Evolutionary conservation across 2,329 filamentous ascomycete species (phyloP).

Genomic region (Fusarium sterilihyphosum): DNA sequence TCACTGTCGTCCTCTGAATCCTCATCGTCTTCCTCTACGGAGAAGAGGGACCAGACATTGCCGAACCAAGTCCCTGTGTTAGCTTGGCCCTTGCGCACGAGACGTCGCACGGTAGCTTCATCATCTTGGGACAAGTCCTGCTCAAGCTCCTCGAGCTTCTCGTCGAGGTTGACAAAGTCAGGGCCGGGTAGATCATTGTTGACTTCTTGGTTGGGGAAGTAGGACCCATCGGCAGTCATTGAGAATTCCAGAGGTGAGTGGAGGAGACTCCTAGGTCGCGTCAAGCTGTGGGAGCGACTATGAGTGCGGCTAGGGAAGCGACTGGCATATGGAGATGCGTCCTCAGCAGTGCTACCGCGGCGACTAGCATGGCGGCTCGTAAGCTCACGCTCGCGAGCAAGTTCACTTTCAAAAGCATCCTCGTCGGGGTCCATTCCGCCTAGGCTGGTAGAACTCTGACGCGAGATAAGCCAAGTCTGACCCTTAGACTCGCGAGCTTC

Average conservation of each 20-base stretch:
- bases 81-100: conserved; percentile 63
- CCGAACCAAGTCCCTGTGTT: conserved; percentile 69
- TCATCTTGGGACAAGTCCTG: conserved; percentile 63
- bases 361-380: conserved; percentile 60
- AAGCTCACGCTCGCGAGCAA: conserved; percentile 61
- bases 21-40: conserved; percentile 69
- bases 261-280: conserved; percentile 51
- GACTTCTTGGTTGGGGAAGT: conserved; percentile 36
- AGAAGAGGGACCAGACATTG: conserved; percentile 69
- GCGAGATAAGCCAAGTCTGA: conserved; percentile 73
- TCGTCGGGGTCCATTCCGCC: conserved; percentile 63
- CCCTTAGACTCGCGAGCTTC: conserved; percentile 74
- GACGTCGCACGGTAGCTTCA: conserved; percentile 66
- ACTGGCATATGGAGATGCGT: conserved; percentile 53
- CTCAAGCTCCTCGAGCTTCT: conserved; percentile 65
- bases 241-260: conserved; percentile 56
- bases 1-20: conserved; percentile 56
- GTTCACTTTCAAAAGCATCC: conserved; percentile 61
- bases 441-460: conserved; percentile 72
- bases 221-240: conserved; percentile 39
- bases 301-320: conserved; percentile 58
- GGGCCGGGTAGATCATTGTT: conserved; percentile 59
- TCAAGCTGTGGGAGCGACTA: conserved; percentile 50
- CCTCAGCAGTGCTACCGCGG: conserved; percentile 55
- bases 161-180: conserved; percentile 71